Evolutionary conservation across 306 rosid genomes (phyloP).

Genomic region (Neltuma alba): DNA sequence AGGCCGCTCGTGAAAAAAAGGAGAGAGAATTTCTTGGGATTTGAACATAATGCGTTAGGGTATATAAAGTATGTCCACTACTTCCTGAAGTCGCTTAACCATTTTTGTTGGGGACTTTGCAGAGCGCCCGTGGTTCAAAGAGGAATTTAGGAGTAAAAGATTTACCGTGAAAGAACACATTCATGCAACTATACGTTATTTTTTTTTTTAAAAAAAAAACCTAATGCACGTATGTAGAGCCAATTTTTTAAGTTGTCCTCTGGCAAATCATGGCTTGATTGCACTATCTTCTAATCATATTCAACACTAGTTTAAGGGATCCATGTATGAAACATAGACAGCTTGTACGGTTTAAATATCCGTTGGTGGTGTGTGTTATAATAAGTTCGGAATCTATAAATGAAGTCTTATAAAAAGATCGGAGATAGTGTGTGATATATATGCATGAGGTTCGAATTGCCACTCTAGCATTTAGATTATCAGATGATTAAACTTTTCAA

Average conservation of each 20-base stretch:
- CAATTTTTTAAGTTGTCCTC: constrained; percentile 22
- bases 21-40: constrained; percentile 65
- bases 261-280: too few species aligned
- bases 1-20: constrained; percentile 23
- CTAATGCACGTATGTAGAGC: neutral
- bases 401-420: too few species aligned
- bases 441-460: neutral
- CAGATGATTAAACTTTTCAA: neutral
- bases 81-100: constrained; percentile 36
- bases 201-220: too few species aligned
- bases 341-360: neutral
- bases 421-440: too few species aligned
- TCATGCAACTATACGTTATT: neutral
- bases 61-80: constrained; percentile 27
- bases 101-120: constrained; percentile 24
- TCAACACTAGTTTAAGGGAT: neutral
- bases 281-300: constrained; percentile 9
- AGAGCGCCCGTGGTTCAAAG: constrained; percentile 22
- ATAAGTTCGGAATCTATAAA: too few species aligned
- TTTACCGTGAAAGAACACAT: neutral
- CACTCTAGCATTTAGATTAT: neutral
- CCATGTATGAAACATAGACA: neutral
- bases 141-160: constrained; percentile 18
- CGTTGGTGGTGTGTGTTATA: neutral
- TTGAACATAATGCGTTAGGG: constrained; percentile 42